These are phyloP conservation scores for Leccinum truebloodii DNA, from an alignment of 768 basidiomycete genomes.

Conservation along the genomic window DNA sequence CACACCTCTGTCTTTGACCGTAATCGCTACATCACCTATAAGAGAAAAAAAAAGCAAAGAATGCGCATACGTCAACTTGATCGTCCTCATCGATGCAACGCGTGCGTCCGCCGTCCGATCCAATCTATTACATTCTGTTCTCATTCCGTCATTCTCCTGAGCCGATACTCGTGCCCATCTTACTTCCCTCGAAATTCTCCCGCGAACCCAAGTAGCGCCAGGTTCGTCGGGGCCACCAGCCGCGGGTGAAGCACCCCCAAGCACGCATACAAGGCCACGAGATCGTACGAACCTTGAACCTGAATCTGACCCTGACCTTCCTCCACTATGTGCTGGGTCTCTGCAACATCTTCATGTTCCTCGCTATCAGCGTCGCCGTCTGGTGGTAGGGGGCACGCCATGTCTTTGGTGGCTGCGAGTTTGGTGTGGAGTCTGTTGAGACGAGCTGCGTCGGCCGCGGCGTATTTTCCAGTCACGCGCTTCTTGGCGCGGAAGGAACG, in stretches of 20 bases:
- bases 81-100: background rate
- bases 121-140: background rate
- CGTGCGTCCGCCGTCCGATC: background rate
- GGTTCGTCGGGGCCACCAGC: constrained; percentile 35
- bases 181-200: background rate
- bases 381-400: constrained; percentile 28
- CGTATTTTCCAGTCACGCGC: constrained; percentile 72
- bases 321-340: constrained; percentile 32
- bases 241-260: constrained; percentile 59
- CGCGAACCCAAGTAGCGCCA: constrained; percentile 38
- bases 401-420: constrained; percentile 49
- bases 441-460: constrained; percentile 75
- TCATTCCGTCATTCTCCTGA: background rate
- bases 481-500: constrained; percentile 77
- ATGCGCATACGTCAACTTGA: constrained; percentile 15
- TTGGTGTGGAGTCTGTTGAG: constrained; percentile 70
- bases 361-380: background rate
- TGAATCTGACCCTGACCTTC: constrained; percentile 16
- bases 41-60: background rate
- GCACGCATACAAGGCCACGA: constrained; percentile 35
- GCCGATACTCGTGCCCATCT: background rate
- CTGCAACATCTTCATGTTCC: constrained; percentile 16
- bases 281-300: constrained; percentile 58
- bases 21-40: constrained; percentile 21
- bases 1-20: constrained; percentile 24